Conservation (phyloP, 192 early-diverging fungal species). For the Podochytrium sp. region DNA sequence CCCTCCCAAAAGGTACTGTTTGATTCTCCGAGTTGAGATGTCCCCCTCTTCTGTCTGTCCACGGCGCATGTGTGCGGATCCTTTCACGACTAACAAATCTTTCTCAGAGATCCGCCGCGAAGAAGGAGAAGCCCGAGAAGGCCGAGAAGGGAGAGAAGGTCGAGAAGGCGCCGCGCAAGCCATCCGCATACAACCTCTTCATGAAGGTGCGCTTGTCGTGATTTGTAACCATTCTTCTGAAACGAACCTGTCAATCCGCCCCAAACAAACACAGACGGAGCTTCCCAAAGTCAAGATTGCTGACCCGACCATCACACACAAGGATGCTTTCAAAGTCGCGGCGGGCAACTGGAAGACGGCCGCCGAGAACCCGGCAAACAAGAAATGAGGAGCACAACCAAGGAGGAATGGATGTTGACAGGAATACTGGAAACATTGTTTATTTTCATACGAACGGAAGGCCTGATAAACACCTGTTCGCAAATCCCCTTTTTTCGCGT, state of each 20-base stretch:
- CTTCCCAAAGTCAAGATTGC: constrained; percentile 42
- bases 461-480: no score
- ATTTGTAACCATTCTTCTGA: no score
- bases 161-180: constrained; percentile 25
- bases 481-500: no score
- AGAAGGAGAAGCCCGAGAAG: no score
- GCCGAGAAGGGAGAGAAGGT: no score
- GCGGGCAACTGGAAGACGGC: constrained; percentile 45
- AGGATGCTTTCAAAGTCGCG: constrained; percentile 52
- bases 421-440: no score
- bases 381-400: no score
- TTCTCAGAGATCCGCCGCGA: constrained; percentile 4
- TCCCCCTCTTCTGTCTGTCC: background rate
- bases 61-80: background rate
- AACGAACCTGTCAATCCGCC: no score
- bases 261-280: constrained; percentile 40
- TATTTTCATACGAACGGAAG: no score
- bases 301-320: constrained; percentile 45
- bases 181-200: constrained; percentile 45
- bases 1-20: background rate
- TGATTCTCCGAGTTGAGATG: background rate
- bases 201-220: constrained; percentile 46
- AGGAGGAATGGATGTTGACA: no score
- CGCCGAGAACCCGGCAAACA: constrained; percentile 31
- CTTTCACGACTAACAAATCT: background rate